These are phyloP conservation scores for Phytopythium ostracodes DNA, from an alignment of 352 stramenopile genomes.

Conservation along the genomic window DNA sequence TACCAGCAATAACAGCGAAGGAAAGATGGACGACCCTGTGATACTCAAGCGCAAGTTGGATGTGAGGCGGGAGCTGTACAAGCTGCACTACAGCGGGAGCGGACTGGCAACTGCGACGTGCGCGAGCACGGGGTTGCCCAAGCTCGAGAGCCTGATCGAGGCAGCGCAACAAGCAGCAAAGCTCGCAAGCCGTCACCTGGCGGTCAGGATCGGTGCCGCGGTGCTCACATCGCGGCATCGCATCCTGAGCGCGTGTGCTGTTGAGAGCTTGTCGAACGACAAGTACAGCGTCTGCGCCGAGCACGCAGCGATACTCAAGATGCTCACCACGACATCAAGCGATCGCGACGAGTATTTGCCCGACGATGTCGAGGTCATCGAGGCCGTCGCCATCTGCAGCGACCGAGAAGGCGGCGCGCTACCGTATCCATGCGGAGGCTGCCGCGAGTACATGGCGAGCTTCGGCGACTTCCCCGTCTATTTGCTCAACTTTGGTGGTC, in stretches of 20 bases:
- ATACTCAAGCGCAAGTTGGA: constrained; percentile 31
- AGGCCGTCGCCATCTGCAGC: constrained; percentile 57
- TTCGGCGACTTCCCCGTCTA: constrained; percentile 76
- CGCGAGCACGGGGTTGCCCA: constrained; percentile 18
- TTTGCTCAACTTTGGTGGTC: constrained; percentile 43
- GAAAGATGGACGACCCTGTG: constrained; percentile 13
- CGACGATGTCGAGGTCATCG: constrained; percentile 16
- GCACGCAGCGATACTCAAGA: constrained; percentile 47
- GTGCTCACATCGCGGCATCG: constrained; percentile 42
- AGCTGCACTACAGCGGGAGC: constrained; percentile 36
- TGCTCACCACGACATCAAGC: constrained; percentile 18
- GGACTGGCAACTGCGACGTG: constrained; percentile 23
- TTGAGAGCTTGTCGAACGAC: constrained; percentile 37
- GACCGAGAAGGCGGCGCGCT: constrained; percentile 36
- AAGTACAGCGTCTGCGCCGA: constrained; percentile 51
- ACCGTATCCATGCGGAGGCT: constrained; percentile 57
- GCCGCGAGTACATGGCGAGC: constrained; percentile 62
- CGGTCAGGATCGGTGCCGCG: constrained; percentile 41
- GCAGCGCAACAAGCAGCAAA: constrained; percentile 30
- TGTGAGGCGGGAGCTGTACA: constrained; percentile 37
- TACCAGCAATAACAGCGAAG: not conserved
- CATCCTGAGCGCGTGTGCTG: constrained; percentile 31
- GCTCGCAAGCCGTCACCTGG: constrained; percentile 19
- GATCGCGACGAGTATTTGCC: not conserved
- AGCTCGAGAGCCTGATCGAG: constrained; percentile 53